Evolutionary conservation across 2,329 filamentous ascomycete genomes (phyloP), one percentile per base, ranked within the genome.

Genomic region (Fusarium sp.): DNA sequence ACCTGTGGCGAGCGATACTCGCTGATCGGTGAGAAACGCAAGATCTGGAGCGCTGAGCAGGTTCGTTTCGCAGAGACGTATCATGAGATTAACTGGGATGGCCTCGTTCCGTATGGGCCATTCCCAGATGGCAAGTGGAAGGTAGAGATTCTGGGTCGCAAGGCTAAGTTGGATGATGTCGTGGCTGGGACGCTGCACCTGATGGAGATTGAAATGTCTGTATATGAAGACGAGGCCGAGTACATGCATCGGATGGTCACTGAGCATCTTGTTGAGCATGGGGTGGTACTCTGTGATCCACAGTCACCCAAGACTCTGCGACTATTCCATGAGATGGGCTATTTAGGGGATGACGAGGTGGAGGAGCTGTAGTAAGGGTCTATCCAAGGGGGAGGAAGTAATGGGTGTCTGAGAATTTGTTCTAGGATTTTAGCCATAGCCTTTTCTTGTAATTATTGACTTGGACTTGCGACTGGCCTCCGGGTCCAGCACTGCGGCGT

Each of bases 71-170:
- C 69, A 6, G 74, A 76, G 25, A 61, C 59, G 35, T 76, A 76
- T 37, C 63, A 68, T 15, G 60, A 68, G 2, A 71, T 76, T n/a
- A 65, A 76, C 38, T 76, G 74, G 74, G 64, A 69, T 20, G 63
- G 60, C 6, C 66, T 76, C 12, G 65, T 72, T 1, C 40, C 66
- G 14, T 76, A 65, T 7, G 75, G 75, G 1, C 75, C 72, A 4
- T 77, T 65, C 27, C 70, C 68, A 1, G 61, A 76, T 12, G 73
- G 63, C 12, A 77, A 77, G 33, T 77, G 75, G 75, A 77, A 76
- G 60, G 9, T 77, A 22, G 57, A 30, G 45, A 68, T 74, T 3
- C 30, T 69, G 22, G 75, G 67, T 11, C 67, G 70, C 43, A 73
- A 73, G 43, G 72, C 64, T 3, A 75, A 76, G 45, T 61, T 77